Evolutionary conservation across 2,329 filamentous ascomycete genomes (phyloP).

Genomic region (Trichoderma atrobrunneum): DNA sequence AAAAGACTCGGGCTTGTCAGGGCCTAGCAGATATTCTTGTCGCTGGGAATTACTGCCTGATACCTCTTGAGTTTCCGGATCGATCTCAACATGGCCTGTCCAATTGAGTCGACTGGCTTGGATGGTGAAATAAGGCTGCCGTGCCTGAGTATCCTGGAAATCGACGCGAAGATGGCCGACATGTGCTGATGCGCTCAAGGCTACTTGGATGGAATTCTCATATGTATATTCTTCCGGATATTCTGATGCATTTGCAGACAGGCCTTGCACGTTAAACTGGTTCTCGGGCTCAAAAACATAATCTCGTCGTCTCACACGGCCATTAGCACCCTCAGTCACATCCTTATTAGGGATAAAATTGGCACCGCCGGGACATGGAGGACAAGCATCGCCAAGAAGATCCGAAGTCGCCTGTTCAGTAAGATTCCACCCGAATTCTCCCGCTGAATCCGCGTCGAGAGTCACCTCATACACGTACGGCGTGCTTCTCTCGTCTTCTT

Average conservation of each 20-base stretch:
- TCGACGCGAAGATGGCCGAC: slow-evolving; percentile 42
- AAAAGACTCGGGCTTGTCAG: slow-evolving; percentile 40
- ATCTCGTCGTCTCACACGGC: slow-evolving; percentile 29
- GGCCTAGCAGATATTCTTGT: slow-evolving; percentile 46
- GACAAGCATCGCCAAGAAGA: slow-evolving; percentile 39
- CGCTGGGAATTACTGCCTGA: slow-evolving; percentile 45
- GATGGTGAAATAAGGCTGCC: slow-evolving; percentile 39
- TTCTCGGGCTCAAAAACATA: slow-evolving; percentile 24
- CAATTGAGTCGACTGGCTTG: slow-evolving; percentile 45
- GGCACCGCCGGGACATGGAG: slow-evolving; percentile 34
- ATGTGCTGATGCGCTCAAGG: slow-evolving; percentile 44
- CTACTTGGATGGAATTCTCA: slow-evolving; percentile 28
- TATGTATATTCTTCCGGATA: neutral
- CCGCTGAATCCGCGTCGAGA: slow-evolving; percentile 37
- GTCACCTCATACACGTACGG: slow-evolving; percentile 46
- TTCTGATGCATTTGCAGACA: neutral
- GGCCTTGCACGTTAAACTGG: slow-evolving; percentile 11
- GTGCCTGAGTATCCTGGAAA: slow-evolving; percentile 27
- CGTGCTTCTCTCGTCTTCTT: slow-evolving; percentile 42
- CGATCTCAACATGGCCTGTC: slow-evolving; percentile 43
- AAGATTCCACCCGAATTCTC: slow-evolving; percentile 35
- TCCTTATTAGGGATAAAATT: slow-evolving; percentile 12
- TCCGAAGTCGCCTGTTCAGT: slow-evolving; percentile 33
- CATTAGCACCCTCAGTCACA: slow-evolving; percentile 39
- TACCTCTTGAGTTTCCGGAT: slow-evolving; percentile 36